These are phyloP conservation scores for Calonectria henricotiae DNA, from an alignment of 2,329 filamentous ascomycete species.

Conservation along the genomic window DNA sequence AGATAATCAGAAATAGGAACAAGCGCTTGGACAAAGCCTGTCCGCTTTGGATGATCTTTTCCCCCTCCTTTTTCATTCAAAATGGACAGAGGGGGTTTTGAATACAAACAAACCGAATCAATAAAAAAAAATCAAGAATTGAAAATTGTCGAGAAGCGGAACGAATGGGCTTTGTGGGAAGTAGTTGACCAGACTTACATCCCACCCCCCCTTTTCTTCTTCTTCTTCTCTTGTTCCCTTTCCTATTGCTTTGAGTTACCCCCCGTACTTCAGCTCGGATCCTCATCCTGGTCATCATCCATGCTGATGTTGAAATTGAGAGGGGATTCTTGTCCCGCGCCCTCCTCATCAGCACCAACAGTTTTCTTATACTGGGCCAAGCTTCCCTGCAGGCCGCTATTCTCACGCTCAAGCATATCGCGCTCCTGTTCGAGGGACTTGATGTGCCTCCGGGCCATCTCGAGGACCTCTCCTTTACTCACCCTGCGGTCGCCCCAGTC, in stretches of 20 bases:
- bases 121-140: not conserved
- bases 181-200: slow-evolving; percentile 23
- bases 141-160: slow-evolving; percentile 5
- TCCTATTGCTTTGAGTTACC: not conserved
- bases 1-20: not conserved
- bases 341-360: slow-evolving; percentile 21
- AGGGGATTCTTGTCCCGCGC: slow-evolving; percentile 39
- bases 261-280: slow-evolving; percentile 13
- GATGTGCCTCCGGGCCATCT: slow-evolving; percentile 53
- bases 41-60: not conserved
- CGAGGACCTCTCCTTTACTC: slow-evolving; percentile 52
- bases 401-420: slow-evolving; percentile 47
- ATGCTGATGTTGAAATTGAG: slow-evolving; percentile 40
- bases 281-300: slow-evolving; percentile 37
- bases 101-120: not conserved
- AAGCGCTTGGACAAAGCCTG: not conserved
- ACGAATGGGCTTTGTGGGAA: slow-evolving; percentile 4
- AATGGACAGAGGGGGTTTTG: not conserved
- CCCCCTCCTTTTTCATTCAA: not conserved
- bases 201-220: not conserved
- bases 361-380: slow-evolving; percentile 45
- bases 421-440: slow-evolving; percentile 49
- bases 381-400: slow-evolving; percentile 49
- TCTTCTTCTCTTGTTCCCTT: slow-evolving; percentile 10
- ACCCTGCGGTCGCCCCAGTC: slow-evolving; percentile 48